These are phyloP conservation scores for Alternaria arbusti DNA, from an alignment of 2,329 filamentous ascomycete genomes.

Conservation along the genomic window DNA sequence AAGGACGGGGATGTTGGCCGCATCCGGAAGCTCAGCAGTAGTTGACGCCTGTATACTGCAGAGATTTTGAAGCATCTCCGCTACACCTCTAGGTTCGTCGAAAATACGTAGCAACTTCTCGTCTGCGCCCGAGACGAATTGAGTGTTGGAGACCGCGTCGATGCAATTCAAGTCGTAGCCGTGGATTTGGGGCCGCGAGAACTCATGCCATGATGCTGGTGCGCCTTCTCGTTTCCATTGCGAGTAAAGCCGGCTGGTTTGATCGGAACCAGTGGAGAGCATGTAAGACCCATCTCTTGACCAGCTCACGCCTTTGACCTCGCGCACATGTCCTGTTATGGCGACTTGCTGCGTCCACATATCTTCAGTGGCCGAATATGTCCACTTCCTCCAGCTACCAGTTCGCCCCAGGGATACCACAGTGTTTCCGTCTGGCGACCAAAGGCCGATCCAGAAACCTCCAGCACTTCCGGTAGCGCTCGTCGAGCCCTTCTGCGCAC, in stretches of 20 bases:
- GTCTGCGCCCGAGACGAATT: conserved; percentile 93
- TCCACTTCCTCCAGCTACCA: conserved; percentile 92
- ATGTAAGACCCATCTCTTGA: conserved; percentile 81
- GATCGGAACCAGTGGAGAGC: conserved; percentile 86
- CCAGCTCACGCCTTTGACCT: conserved; percentile 86
- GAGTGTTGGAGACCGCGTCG: conserved; percentile 71
- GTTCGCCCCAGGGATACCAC: conserved; percentile 87
- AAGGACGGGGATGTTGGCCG: conserved; percentile 92
- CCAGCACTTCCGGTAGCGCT: conserved; percentile 95
- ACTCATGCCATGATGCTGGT: conserved; percentile 83
- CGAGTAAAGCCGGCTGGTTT: conserved; percentile 88
- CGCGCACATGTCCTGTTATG: conserved; percentile 81
- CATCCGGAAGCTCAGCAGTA: conserved; percentile 68
- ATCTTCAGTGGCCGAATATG: conserved; percentile 64
- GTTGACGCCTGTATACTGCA: conserved; percentile 60
- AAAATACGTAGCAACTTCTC: conserved; percentile 99
- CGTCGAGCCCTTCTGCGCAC: conserved; percentile 91
- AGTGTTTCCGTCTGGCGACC: conserved; percentile 77
- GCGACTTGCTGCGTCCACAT: conserved; percentile 79
- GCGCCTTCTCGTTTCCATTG: conserved; percentile 67
- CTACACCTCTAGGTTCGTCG: conserved; percentile 83
- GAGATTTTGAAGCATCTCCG: conserved; percentile 72
- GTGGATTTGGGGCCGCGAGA: conserved; percentile 94
- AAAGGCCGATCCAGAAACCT: conserved; percentile 95
- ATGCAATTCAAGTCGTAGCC: conserved; percentile 98